Percentiles rank a stretch among this genome's conserved stretches.
phyloP scores from a whole-genome alignment of 495 filamentous ascomycete species.

The Sporormia fimetaria region DNA sequence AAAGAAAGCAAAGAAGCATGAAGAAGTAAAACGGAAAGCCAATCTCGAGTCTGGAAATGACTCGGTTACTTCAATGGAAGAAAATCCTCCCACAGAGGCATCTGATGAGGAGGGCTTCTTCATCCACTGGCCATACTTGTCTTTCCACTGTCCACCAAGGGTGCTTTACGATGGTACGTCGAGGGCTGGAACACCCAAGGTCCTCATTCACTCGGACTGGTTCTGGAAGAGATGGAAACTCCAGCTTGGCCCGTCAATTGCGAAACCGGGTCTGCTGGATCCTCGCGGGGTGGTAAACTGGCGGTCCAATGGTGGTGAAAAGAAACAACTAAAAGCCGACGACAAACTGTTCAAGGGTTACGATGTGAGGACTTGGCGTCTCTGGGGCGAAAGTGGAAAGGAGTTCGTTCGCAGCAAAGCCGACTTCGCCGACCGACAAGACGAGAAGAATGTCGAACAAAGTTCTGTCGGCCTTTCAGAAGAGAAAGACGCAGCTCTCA shows the following conservation, averaged over 20 bases:
- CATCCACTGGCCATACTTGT: constrained; percentile 16
- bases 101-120: constrained; percentile 10
- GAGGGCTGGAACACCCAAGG: constrained; percentile 4
- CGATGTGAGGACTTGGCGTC: constrained; percentile 21
- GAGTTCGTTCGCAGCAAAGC: constrained; percentile 12
- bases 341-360: constrained; percentile 17
- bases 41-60: background rate
- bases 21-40: background rate
- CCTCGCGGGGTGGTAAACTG: constrained; percentile 19
- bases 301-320: constrained; percentile 13
- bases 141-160: constrained; percentile 20
- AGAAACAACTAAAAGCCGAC: constrained; percentile 9
- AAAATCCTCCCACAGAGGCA: background rate
- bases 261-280: constrained; percentile 18
- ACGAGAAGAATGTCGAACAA: background rate
- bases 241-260: constrained; percentile 18
- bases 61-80: no score
- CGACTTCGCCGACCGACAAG: constrained; percentile 1
- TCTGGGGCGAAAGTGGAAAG: constrained; percentile 25
- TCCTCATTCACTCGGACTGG: constrained; percentile 14
- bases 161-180: constrained; percentile 12
- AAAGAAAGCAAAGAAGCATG: background rate
- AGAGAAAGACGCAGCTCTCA: background rate
- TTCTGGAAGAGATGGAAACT: constrained; percentile 22
- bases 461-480: background rate